Evolutionary conservation across 108 stramenopile genomes (phyloP).

Genomic region (Cylindrotheca fusiformis): DNA sequence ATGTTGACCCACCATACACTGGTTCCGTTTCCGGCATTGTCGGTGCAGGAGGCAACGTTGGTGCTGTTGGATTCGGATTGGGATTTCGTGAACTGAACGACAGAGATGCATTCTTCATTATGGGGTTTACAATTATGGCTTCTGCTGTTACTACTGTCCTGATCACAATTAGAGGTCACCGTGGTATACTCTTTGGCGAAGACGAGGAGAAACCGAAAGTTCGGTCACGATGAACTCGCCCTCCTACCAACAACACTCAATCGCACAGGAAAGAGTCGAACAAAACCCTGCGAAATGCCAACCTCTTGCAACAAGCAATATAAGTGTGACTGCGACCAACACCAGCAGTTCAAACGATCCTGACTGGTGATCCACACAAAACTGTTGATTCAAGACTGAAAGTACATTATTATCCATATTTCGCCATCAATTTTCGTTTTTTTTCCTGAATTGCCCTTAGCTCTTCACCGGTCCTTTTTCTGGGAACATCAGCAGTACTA

Average conservation of each 20-base stretch:
- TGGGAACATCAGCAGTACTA: slow-evolving; percentile 8
- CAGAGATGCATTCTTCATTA: slow-evolving; percentile 42
- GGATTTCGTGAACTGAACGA: slow-evolving; percentile 50
- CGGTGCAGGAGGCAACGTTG: slow-evolving; percentile 79
- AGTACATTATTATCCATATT: slow-evolving; percentile 82
- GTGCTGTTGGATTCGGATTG: slow-evolving; percentile 61
- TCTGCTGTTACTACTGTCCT: slow-evolving; percentile 35
- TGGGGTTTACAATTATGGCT: slow-evolving; percentile 37
- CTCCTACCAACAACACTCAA: no score
- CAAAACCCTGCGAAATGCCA: no score
- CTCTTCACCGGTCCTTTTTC: slow-evolving; percentile 68
- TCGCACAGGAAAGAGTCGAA: no score
- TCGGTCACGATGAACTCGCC: not conserved
- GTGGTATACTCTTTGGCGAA: slow-evolving; percentile 43
- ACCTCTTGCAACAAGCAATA: no score
- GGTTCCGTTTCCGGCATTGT: slow-evolving; percentile 79
- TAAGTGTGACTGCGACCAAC: no score
- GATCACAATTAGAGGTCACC: slow-evolving; percentile 58
- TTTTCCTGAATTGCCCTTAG: slow-evolving; percentile 74
- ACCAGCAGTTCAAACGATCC: no score
- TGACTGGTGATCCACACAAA: no score
- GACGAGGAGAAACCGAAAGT: slow-evolving; percentile 10
- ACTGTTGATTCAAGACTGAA: no score
- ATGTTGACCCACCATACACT: slow-evolving; percentile 58
- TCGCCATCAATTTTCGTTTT: slow-evolving; percentile 74